These are phyloP conservation scores for Pseudogymnoascus sp. DNA, from an alignment of 2,329 filamentous ascomycete genomes.

Conservation along the genomic window DNA sequence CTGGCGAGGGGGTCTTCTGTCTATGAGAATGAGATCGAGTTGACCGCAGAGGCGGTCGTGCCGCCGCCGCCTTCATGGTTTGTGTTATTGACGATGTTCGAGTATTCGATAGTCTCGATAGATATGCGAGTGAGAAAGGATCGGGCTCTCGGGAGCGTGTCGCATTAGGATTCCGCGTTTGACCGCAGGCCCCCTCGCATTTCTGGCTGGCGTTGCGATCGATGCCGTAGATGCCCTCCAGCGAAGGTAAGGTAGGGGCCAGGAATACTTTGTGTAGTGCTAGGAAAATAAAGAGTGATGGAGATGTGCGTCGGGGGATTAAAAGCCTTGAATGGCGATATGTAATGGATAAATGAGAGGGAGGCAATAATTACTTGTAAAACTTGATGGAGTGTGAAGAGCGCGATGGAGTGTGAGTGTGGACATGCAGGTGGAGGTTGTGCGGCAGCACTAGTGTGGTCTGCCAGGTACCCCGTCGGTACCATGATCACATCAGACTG, in stretches of 20 bases:
- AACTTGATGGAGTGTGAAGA: constrained; percentile 1
- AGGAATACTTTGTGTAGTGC: neutral
- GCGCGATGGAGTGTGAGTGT: constrained; percentile 3
- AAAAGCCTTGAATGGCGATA: neutral
- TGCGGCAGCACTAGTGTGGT: constrained; percentile 1
- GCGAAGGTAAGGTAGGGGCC: neutral
- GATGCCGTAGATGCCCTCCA: neutral
- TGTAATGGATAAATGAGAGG: constrained; percentile 3
- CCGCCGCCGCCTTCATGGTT: constrained; percentile 25
- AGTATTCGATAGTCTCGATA: neutral
- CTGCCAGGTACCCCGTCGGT: neutral
- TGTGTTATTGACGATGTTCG: neutral
- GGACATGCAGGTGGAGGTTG: constrained; percentile 7
- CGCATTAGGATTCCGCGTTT: neutral
- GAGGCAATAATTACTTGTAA: constrained; percentile 8
- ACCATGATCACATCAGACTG: neutral
- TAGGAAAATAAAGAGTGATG: neutral
- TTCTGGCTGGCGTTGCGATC: neutral
- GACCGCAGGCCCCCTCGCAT: constrained; percentile 1
- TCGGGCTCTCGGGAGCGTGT: neutral
- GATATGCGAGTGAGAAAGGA: neutral
- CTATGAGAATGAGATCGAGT: constrained; percentile 22
- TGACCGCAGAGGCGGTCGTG: constrained; percentile 24
- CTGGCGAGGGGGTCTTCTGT: constrained; percentile 11
- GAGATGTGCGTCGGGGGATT: neutral